phyloP scores from a whole-genome alignment of 371 early-diverging fungal species.

The Nematocida sp. region DNA sequence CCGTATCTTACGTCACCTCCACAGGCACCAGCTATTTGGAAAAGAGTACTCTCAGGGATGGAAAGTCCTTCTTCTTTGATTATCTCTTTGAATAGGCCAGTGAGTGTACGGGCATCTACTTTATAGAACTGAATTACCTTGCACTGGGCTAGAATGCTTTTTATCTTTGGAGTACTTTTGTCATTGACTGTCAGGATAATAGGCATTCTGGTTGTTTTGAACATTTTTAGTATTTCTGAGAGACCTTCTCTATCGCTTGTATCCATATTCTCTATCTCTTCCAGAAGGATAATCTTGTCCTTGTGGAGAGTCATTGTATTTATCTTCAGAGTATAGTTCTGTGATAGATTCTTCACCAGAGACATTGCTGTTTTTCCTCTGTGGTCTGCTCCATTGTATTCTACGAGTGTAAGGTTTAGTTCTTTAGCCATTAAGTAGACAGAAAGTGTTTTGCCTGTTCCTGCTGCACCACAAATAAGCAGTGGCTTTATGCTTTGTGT shows the following conservation, averaged over 20 bases:
- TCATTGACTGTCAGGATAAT: constrained; percentile 99
- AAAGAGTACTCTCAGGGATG: constrained; percentile 73
- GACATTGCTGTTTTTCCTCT: constrained; percentile 72
- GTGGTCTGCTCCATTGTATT: constrained; percentile 96
- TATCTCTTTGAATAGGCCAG: constrained; percentile 73
- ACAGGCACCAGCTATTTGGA: constrained; percentile 74
- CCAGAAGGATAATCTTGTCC: constrained; percentile 81
- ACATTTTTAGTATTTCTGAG: constrained; percentile 76
- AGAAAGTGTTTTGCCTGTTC: constrained; percentile 94
- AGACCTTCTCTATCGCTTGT: constrained; percentile 91
- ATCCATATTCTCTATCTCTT: constrained; percentile 97
- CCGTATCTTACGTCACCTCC: constrained; percentile 94
- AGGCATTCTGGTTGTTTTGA: constrained; percentile 82
- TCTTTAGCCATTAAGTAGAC: constrained; percentile 77
- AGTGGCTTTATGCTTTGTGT: constrained; percentile 68
- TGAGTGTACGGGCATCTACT: constrained; percentile 69
- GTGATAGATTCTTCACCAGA: constrained; percentile 59
- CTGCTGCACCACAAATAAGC: constrained; percentile 88
- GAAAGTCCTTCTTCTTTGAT: constrained; percentile 72
- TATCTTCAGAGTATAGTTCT: constrained; percentile 35
- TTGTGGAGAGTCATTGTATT: background rate
- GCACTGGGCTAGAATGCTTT: constrained; percentile 77
- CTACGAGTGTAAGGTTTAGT: constrained; percentile 76
- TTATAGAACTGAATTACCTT: constrained; percentile 77
- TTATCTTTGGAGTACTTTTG: constrained; percentile 76